A percentile compares a stretch with the other conserved stretches of the same genome.
These are phyloP conservation scores for Phoma sp. DNA, from an alignment of 2,329 filamentous ascomycete species.

Conservation along the genomic window DNA sequence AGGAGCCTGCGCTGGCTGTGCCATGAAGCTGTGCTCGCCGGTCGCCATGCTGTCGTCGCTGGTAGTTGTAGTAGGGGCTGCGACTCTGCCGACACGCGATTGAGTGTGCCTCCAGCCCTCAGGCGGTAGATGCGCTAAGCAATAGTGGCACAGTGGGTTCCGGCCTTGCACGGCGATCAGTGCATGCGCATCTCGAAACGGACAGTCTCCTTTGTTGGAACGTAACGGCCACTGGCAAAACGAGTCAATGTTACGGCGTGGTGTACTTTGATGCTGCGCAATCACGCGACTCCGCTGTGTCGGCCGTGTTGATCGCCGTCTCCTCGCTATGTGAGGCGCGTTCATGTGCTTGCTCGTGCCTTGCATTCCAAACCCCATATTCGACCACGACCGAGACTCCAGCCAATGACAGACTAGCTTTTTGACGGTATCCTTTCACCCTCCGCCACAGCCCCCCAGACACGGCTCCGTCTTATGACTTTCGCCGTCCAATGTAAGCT, in stretches of 20 bases:
- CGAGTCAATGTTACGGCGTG: neutral
- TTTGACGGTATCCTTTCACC: neutral
- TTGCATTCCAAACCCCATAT: neutral
- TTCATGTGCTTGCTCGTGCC: neutral
- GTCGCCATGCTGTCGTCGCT: slow-evolving; percentile 37
- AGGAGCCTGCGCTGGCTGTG: slow-evolving; percentile 31
- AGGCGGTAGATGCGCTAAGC: slow-evolving; percentile 14
- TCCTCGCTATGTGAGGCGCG: neutral
- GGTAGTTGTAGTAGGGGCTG: slow-evolving; percentile 17
- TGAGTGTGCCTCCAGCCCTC: slow-evolving; percentile 11
- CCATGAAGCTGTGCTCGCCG: slow-evolving; percentile 50
- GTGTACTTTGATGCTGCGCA: neutral
- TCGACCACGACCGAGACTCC: neutral
- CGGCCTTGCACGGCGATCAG: slow-evolving; percentile 17
- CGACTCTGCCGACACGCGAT: slow-evolving; percentile 22
- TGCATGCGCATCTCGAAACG: slow-evolving; percentile 8
- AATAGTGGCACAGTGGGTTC: slow-evolving; percentile 15
- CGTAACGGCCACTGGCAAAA: neutral
- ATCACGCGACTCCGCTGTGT: neutral
- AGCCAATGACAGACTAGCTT: neutral
- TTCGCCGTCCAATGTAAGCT: slow-evolving; percentile 3
- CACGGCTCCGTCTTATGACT: slow-evolving; percentile 6
- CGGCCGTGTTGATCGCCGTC: neutral
- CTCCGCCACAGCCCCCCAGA: neutral
- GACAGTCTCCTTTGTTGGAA: slow-evolving; percentile 4